Percentiles rank a stretch among this genome's conserved stretches.
Conservation (phyloP, 495 filamentous ascomycete species). For the Penicillium simplicissimum region DNA sequence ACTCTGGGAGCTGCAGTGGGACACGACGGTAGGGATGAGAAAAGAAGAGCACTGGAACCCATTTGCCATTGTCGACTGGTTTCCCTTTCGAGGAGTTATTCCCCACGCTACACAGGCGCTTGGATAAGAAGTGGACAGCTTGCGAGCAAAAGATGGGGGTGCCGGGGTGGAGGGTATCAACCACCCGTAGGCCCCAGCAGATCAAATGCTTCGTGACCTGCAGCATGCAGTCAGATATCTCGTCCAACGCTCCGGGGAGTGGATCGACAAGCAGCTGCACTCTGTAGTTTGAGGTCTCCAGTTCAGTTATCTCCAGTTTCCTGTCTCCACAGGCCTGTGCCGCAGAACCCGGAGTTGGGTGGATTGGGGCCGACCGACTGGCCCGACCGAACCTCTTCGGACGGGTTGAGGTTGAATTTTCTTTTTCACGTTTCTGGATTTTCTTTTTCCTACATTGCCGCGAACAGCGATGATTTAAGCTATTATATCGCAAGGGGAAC, state of each 20-base stretch:
- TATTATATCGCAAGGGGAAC: not conserved
- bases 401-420: not conserved
- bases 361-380: slow-evolving; percentile 8
- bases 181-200: not conserved
- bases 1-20: not conserved
- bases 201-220: slow-evolving; percentile 29
- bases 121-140: not conserved
- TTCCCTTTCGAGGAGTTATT: not conserved
- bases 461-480: slow-evolving; percentile 1
- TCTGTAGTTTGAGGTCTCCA: slow-evolving; percentile 12
- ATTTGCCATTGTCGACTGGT: not conserved
- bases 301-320: slow-evolving; percentile 15
- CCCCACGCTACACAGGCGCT: slow-evolving; percentile 11
- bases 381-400: not conserved
- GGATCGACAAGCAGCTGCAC: slow-evolving; percentile 28
- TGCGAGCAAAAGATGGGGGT: not conserved
- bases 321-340: slow-evolving; percentile 12
- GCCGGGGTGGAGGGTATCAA: not conserved
- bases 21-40: not conserved
- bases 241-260: slow-evolving; percentile 8
- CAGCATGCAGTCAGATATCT: slow-evolving; percentile 23
- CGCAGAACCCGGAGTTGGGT: slow-evolving; percentile 22
- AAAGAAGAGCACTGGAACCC: not conserved
- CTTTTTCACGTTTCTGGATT: not conserved
- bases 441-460: not conserved